Evolutionary conservation across 2,329 filamentous ascomycete species (phyloP), one percentile per base, ranked within the genome.

Genomic region (Microcyclosporella mali): DNA sequence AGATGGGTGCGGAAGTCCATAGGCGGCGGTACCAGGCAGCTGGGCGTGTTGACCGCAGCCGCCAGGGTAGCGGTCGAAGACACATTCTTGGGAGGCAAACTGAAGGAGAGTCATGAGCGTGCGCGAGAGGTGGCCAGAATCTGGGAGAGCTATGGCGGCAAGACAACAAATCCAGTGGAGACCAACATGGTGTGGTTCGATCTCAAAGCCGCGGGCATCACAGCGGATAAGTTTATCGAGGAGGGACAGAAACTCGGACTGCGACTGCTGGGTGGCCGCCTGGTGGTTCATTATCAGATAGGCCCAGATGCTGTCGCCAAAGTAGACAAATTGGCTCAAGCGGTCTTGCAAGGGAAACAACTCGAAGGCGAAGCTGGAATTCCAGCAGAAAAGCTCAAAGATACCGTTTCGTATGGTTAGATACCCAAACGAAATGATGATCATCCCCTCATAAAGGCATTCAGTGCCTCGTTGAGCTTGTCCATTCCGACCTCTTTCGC

Each of bases 121-220:
- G 84, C 85, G 2, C 75, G 75, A 62, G 69, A 69, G 53, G 70
- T 89, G 17, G 79, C 74, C 18, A 67, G 71, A 25, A 63, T 84
- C 51, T 94, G 88, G 88, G 75, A 70, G 4, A 68, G 67, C 12
- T 70, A 81, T 39, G 87, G 87, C 3, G 88, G 87, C 1, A 78
- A 76, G 64, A 66, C 88, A 43, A 65, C 73, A 15, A 72, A 82
- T 46, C 82, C 84, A 0, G 82, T 85, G 1, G 82, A 94, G 59
- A 94, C 88, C n/a, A 94, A 94, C 66, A 94, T 94, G 85, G 79
- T 87, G 27, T 94, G 86, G 87, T 59, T 94, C 45, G 82, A 94
- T 62, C 68, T 92, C 12, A 74, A 79, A 21, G 73, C 74, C 1
- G 75, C 77, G 9, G 76, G 77, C 0, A 61, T 82, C 25, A 66